Conservation (phyloP, 2,329 filamentous ascomycete genomes). For the Xylaria sp. region DNA sequence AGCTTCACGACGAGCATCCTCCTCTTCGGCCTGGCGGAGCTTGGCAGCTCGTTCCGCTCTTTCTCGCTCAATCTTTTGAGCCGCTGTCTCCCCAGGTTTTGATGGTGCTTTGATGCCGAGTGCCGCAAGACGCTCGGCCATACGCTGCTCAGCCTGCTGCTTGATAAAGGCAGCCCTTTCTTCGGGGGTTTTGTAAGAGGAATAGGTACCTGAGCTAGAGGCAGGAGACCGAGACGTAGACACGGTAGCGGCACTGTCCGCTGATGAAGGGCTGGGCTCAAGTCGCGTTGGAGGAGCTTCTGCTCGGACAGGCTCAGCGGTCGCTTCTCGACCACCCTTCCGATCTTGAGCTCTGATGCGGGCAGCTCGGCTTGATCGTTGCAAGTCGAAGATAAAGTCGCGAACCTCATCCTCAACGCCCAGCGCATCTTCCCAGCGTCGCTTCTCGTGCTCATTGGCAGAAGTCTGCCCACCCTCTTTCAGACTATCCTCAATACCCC, state of each 20-base stretch:
- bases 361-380: constrained; percentile 74
- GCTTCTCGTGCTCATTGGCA: constrained; percentile 79
- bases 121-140: constrained; percentile 91
- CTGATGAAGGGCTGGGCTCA: constrained; percentile 46
- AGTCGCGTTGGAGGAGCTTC: constrained; percentile 43
- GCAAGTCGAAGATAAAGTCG: constrained; percentile 96
- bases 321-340: constrained; percentile 38
- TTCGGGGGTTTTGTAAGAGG: constrained; percentile 83
- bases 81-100: constrained; percentile 73
- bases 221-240: constrained; percentile 39
- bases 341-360: constrained; percentile 59
- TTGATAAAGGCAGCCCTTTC: constrained; percentile 95
- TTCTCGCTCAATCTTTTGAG: constrained; percentile 84
- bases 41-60: constrained; percentile 82
- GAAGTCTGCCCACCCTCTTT: constrained; percentile 74
- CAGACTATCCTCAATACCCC: constrained; percentile 77
- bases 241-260: constrained; percentile 51
- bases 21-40: constrained; percentile 83
- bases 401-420: constrained; percentile 95
- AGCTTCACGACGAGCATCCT: constrained; percentile 81
- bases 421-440: constrained; percentile 91
- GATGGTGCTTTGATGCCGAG: constrained; percentile 80
- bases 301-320: constrained; percentile 41
- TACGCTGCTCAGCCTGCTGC: constrained; percentile 92
- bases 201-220: constrained; percentile 61